phyloP scores from a whole-genome alignment of 768 basidiomycete genomes.

The Daedalea quercina region DNA sequence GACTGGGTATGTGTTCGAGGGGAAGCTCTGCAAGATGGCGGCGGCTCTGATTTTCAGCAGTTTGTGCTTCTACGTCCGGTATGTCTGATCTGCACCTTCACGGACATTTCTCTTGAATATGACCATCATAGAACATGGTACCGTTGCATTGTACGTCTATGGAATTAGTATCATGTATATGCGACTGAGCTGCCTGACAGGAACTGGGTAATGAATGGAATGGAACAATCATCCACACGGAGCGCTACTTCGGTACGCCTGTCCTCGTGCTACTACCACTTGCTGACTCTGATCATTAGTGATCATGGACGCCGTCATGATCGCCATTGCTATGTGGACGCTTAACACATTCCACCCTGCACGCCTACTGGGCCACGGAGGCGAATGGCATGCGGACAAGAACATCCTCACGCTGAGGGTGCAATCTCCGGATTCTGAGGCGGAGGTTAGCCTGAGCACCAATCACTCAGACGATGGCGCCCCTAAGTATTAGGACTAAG shows the following conservation, averaged over 20 bases:
- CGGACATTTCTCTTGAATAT: background rate
- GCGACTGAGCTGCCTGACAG: background rate
- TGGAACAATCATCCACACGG: constrained; percentile 40
- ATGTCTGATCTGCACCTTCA: constrained; percentile 7
- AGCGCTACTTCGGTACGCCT: constrained; percentile 41
- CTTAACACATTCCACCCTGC: constrained; percentile 43
- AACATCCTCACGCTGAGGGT: background rate
- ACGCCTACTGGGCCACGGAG: constrained; percentile 23
- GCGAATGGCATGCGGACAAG: constrained; percentile 4
- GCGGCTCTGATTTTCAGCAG: constrained; percentile 30
- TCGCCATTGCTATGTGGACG: constrained; percentile 38
- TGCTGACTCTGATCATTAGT: constrained; percentile 25
- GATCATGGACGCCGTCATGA: constrained; percentile 44
- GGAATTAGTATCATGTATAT: background rate
- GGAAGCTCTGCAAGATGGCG: constrained; percentile 25
- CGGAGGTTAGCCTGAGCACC: background rate
- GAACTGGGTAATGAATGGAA: constrained; percentile 45
- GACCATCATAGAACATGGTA: constrained; percentile 36
- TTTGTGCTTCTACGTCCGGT: constrained; percentile 47
- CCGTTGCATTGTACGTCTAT: constrained; percentile 32
- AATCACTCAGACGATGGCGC: no score
- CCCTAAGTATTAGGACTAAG: no score
- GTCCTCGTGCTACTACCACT: no score
- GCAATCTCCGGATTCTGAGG: background rate
- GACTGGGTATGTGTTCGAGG: constrained; percentile 10